Evolutionary conservation across 768 basidiomycete genomes (phyloP).

Genomic region (Mycena chlorophos): DNA sequence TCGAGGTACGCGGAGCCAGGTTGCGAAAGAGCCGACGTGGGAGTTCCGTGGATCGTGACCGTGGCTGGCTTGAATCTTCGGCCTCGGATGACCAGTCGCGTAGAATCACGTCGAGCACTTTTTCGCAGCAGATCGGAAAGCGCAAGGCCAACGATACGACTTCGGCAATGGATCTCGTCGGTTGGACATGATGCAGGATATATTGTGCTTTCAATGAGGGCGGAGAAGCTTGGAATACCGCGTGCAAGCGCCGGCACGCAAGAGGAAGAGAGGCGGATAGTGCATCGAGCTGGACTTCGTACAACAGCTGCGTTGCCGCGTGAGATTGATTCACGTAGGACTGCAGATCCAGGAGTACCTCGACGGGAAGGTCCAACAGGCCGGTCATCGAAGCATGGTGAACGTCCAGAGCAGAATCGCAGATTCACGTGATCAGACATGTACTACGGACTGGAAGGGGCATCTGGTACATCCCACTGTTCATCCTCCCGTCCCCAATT

Average conservation of each 20-base stretch:
- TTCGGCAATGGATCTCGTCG: constrained; percentile 24
- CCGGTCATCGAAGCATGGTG: constrained; percentile 14
- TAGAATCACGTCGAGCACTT: constrained; percentile 46
- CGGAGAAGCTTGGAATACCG: constrained; percentile 57
- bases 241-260: constrained; percentile 52
- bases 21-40: constrained; percentile 69
- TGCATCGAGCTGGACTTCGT: constrained; percentile 74
- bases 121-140: constrained; percentile 59
- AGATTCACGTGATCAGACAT: no score
- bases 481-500: constrained; percentile 19
- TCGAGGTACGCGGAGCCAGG: constrained; percentile 35
- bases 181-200: constrained; percentile 42
- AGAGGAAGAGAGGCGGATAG: constrained; percentile 64
- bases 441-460: constrained; percentile 14
- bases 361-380: constrained; percentile 41
- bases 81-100: constrained; percentile 32
- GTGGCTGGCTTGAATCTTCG: no score
- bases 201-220: constrained; percentile 66
- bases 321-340: constrained; percentile 10
- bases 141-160: constrained; percentile 54
- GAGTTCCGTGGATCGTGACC: constrained; percentile 47
- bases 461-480: constrained; percentile 6
- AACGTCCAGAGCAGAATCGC: background rate
- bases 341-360: constrained; percentile 29
- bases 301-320: constrained; percentile 57